Percentiles rank a stretch among this genome's conserved stretches.
phyloP scores from a whole-genome alignment of 2,329 filamentous ascomycete species.

The Huntiella abstrusa region DNA sequence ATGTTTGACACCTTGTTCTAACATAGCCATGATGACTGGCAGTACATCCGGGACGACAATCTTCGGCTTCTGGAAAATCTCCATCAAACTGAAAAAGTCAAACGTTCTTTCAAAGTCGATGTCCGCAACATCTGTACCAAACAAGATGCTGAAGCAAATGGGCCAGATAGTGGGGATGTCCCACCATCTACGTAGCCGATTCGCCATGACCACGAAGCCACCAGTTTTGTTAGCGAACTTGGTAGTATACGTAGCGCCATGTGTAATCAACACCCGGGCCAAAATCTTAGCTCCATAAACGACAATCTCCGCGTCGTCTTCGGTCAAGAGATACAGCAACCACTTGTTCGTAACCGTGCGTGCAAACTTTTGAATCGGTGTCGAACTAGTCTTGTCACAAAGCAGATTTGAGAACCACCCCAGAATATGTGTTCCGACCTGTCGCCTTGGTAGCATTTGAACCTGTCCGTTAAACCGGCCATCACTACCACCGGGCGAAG shows the following conservation, averaged over 20 bases:
- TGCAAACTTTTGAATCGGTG: constrained; percentile 69
- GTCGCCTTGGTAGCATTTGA: constrained; percentile 15
- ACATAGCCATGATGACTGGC: constrained; percentile 65
- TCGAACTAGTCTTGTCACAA: constrained; percentile 50
- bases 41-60: constrained; percentile 63
- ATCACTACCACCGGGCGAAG: constrained; percentile 1
- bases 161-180: constrained; percentile 69
- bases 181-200: constrained; percentile 76
- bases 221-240: constrained; percentile 73
- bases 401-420: constrained; percentile 61
- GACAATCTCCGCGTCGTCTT: constrained; percentile 68
- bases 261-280: constrained; percentile 62
- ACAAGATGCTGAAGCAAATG: constrained; percentile 72
- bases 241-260: constrained; percentile 61
- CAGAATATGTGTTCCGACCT: constrained; percentile 57
- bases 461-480: not conserved
- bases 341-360: constrained; percentile 94
- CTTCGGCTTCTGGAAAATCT: constrained; percentile 50
- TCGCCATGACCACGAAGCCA: constrained; percentile 71
- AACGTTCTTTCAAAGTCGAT: constrained; percentile 57
- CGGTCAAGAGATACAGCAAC: constrained; percentile 77
- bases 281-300: constrained; percentile 67
- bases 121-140: constrained; percentile 61
- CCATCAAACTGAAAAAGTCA: constrained; percentile 53
- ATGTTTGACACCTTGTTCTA: constrained; percentile 65